Base-by-base conservation (phyloP, 345 rosid genomes). In the Hibiscus syriacus region DNA sequence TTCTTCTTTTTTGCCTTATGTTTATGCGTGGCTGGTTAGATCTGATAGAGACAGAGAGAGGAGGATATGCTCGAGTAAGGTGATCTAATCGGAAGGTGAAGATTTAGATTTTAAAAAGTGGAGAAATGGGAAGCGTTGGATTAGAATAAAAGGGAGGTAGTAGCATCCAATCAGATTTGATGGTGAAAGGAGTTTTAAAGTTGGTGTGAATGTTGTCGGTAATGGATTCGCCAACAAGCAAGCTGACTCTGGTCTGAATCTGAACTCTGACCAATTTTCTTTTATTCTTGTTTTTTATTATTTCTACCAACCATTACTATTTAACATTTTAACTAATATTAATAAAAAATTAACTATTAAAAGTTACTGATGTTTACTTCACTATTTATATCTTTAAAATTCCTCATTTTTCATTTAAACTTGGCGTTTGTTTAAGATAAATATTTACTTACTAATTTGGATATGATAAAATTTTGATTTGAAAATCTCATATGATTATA, bases 1-100 rank as follows among this genome's bases (percentile, higher is more conserved):
- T n/a, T n/a, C n/a, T 34, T 34, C 14, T n/a, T n/a, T 17, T 48
- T 48, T 5, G 53, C 22, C 7, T 5, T 38, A 0, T 38, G 17
- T 34, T 12, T 54, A 19, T 27, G 66, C 14, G 38, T 34, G 60
- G 66, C 22, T 36, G 55, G 34, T 67, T 70, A 75, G 88, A 86
- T 82, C 88, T 84, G 60, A 26, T 68, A 32, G 70, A 32, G 26
- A 3, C 73, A n/a, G 43, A 39, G 69, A 11, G 36, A 62, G 30
- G 52, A 9, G 68, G 67, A 48, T 70, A 49, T 25, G 72, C n/a
- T 64, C 30, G 29, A 53, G 41, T 53, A 50, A 26, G 36, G 27
- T 80, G 86, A 84, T 78, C 74, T 48, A 56, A 82, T 81, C 82
- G 59, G 77, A 82, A 74, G 90, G 96, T 62, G 61, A 61, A 66